Percentiles rank a stretch among this genome's conserved stretches.
Conservation (phyloP, 805 yeast genomes). For the Metschnikowia cubensis region DNA sequence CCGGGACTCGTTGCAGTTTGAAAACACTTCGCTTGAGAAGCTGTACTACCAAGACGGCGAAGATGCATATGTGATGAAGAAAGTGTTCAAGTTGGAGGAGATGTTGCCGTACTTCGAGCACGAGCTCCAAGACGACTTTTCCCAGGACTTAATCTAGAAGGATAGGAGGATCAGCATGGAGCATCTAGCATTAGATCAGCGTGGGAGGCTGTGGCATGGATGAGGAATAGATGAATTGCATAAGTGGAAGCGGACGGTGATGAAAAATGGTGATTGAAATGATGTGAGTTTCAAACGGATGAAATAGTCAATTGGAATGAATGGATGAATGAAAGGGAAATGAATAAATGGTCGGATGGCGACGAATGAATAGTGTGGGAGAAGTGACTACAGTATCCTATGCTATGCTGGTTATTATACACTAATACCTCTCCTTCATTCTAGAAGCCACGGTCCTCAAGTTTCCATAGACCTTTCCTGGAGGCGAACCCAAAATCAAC, state of each 20-base stretch:
- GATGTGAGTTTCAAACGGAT: too few relatives aligned
- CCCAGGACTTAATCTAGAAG: conserved; percentile 24
- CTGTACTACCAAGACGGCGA: conserved; percentile 97
- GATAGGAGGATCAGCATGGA: neutral
- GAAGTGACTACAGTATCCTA: neutral
- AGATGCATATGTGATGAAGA: conserved; percentile 95
- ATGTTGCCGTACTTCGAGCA: conserved; percentile 57
- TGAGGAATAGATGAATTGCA: neutral
- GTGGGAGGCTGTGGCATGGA: neutral
- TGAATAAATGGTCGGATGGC: too few relatives aligned
- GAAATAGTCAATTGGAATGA: neutral
- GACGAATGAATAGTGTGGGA: too few relatives aligned
- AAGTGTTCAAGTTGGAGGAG: conserved; percentile 56
- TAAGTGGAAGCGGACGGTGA: too few relatives aligned
- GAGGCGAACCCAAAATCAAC: conserved; percentile 94
- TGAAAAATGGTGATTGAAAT: too few relatives aligned
- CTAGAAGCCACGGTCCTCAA: conserved; percentile 95
- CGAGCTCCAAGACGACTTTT: conserved; percentile 45
- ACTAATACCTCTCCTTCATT: conserved; percentile 87
- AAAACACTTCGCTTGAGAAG: conserved; percentile 75
- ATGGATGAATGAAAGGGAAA: too few relatives aligned
- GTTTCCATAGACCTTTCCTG: conserved; percentile 97
- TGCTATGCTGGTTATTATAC: conserved; percentile 1
- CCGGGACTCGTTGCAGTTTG: conserved; percentile 78
- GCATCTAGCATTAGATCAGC: neutral